Evolutionary conservation across 73 alveolate species (phyloP).

Genomic region (Tetrahymena malaccensis): DNA sequence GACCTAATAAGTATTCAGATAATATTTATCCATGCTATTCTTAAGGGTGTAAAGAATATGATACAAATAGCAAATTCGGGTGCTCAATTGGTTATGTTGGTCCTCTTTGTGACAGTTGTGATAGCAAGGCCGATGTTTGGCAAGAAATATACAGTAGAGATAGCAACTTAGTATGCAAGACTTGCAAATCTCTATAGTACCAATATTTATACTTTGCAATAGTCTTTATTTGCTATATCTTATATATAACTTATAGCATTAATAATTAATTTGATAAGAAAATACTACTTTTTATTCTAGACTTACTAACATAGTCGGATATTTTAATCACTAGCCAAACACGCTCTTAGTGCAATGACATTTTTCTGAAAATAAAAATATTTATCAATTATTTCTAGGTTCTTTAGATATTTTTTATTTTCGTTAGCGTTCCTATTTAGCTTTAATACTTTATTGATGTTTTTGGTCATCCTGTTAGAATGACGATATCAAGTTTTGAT

Average conservation of each 20-base stretch:
- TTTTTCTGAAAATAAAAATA: not conserved
- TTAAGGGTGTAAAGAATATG: not conserved
- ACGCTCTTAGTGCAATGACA: not conserved
- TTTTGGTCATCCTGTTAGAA: not conserved
- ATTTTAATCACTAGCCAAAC: not conserved
- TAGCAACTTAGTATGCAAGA: not conserved
- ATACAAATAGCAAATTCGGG: not conserved
- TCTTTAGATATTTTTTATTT: not conserved
- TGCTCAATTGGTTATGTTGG: not conserved
- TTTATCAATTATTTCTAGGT: not conserved
- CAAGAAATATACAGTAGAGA: not conserved
- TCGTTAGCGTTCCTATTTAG: not conserved
- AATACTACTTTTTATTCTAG: not conserved
- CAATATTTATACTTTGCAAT: not conserved
- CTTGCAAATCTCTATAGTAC: not conserved
- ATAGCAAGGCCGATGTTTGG: not conserved
- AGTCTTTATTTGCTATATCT: not conserved
- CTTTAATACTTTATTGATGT: not conserved
- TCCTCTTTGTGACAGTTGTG: not conserved
- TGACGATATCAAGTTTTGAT: not conserved
- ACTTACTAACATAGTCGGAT: not conserved
- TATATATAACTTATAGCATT: not conserved
- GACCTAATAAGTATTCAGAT: not conserved
- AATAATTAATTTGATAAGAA: not conserved
- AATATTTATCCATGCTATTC: not conserved